phyloP scores from a whole-genome alignment of 192 early-diverging fungal genomes.

The Linnemannia zychae region DNA sequence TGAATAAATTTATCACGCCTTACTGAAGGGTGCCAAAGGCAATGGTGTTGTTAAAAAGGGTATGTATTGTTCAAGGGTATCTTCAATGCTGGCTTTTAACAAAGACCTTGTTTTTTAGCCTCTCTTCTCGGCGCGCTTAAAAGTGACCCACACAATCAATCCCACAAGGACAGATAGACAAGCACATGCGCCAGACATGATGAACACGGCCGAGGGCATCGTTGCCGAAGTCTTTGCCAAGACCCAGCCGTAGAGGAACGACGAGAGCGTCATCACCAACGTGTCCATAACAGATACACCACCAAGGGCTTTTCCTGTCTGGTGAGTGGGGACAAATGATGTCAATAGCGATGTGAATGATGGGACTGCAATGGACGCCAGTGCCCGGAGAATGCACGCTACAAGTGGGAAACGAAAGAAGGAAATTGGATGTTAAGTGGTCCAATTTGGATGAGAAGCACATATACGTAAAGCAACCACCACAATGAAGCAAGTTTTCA shows the following conservation, averaged over 20 bases:
- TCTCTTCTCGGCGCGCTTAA: constrained; percentile 15
- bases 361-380: constrained; percentile 26
- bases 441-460: not conserved
- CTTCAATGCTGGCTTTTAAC: too few species aligned
- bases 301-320: constrained; percentile 38
- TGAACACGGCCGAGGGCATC: constrained; percentile 32
- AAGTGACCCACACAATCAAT: constrained; percentile 12
- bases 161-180: not conserved
- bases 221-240: constrained; percentile 31
- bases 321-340: constrained; percentile 29
- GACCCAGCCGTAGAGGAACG: constrained; percentile 30
- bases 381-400: constrained; percentile 25
- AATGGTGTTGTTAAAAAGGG: not conserved
- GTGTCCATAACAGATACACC: constrained; percentile 31
- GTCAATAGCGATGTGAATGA: constrained; percentile 37
- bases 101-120: not conserved
- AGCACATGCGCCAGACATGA: constrained; percentile 9
- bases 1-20: not conserved
- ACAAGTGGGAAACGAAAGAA: not conserved
- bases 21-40: not conserved
- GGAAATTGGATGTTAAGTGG: not conserved
- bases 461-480: not conserved
- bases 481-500: not conserved
- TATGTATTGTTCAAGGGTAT: not conserved
- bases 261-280: constrained; percentile 17